These are phyloP conservation scores for Penicillium sp. DNA, from an alignment of 2,329 filamentous ascomycete genomes.

Conservation along the genomic window DNA sequence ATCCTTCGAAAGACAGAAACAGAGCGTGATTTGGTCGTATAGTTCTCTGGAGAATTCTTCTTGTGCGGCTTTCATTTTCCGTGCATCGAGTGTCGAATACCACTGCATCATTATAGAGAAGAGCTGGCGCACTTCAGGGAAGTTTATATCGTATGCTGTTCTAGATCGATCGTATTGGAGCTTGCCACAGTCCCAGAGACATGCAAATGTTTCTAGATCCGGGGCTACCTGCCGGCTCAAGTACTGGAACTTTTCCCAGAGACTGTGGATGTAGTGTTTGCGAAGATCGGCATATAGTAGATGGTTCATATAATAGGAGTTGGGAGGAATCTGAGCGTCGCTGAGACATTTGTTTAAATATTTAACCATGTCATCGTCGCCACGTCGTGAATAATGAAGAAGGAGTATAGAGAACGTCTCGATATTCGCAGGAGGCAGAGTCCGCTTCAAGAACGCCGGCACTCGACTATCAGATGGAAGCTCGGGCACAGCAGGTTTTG, in stretches of 20 bases:
- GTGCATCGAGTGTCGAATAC: conserved; percentile 31
- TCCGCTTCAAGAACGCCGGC: conserved; percentile 38
- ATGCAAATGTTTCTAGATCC: conserved; percentile 65
- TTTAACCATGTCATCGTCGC: conserved; percentile 55
- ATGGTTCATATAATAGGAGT: conserved; percentile 76
- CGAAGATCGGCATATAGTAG: conserved; percentile 65
- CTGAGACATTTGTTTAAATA: conserved; percentile 61
- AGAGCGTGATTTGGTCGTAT: conserved; percentile 51
- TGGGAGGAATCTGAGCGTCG: conserved; percentile 61
- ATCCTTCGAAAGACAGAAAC: conserved; percentile 50
- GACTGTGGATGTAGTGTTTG: conserved; percentile 52
- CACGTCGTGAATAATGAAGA: conserved; percentile 64
- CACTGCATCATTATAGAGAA: conserved; percentile 50
- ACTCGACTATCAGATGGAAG: conserved; percentile 23
- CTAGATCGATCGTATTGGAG: conserved; percentile 46
- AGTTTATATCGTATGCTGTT: conserved; percentile 43
- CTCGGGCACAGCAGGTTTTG: conserved; percentile 26
- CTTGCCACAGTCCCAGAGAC: conserved; percentile 58
- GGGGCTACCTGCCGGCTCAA: conserved; percentile 56
- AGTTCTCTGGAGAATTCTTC: conserved; percentile 45
- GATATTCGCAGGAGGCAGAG: conserved; percentile 59
- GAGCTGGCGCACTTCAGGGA: conserved; percentile 43
- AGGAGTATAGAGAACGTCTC: conserved; percentile 77
- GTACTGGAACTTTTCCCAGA: conserved; percentile 53
- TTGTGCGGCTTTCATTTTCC: conserved; percentile 24